Base-by-base conservation (phyloP, 2,329 filamentous ascomycete genomes). In the Pochonia chlamydosporia region DNA sequence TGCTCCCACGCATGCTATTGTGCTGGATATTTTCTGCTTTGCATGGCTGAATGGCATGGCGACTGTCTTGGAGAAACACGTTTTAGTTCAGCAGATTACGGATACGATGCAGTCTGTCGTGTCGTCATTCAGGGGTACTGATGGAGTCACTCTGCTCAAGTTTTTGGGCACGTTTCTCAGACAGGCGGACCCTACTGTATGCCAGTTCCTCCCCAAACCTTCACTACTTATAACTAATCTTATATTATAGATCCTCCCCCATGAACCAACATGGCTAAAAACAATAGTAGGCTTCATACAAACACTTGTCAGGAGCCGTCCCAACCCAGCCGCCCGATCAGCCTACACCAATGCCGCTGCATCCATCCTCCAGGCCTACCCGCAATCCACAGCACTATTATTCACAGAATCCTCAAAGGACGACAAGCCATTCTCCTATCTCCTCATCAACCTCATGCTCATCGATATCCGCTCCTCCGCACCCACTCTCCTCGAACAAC, bases 381-480 rank as follows among this genome's bases (percentile, higher is more conserved):
- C 77, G 2, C 54, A 59, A 1, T 60, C 65, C 4, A 70, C 70
- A 2, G 65, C 76, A 0, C 59, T 79, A 3, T 65, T 87, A 2
- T 86, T 86, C 63, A 64, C 68, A 7, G 67, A 74, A 46, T 58
- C 66, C 4, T 60, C 57, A 16, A 60, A 61, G 23, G 59, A 66
- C 2, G 67, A 72, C 28, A 81, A 78, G 50, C 75, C 81, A 0
- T 78, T 81, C 51, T 75, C 79, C 1, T 85, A 82, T 55, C 67
- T 86, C 4, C 73, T 87, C 48, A 63, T 85, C 46, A 84, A 78
- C 54, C 73, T 85, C n/a, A 59, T 85, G 6, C 72, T 85, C 28
- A 79, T 85, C 48, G 84, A 87, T 58, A 70, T 87, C 23, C 76
- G 81, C 35, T 76, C 82, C 11, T 80, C 80, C 1, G 70, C 82